A percentile compares a stretch with the other conserved stretches of the same genome.
Evolutionary conservation across 2,329 filamentous ascomycete species (phyloP).

Genomic region (Plectosphaerella plurivora): DNA sequence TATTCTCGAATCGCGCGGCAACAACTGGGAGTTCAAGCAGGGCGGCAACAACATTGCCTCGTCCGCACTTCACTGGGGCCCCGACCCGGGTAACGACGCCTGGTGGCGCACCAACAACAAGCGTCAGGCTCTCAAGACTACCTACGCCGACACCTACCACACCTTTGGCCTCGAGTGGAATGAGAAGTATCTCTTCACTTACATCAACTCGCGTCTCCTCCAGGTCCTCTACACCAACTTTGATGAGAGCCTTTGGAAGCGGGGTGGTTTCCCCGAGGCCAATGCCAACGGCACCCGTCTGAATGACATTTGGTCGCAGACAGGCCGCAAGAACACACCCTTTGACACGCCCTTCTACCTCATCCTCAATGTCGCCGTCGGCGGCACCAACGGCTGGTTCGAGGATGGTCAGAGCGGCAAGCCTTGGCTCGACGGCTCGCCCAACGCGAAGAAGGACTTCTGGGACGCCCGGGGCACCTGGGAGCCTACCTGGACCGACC

Average conservation of each 20-base stretch:
- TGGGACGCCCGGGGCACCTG: slow-evolving; percentile 64
- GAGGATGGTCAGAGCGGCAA: slow-evolving; percentile 66
- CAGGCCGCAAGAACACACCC: slow-evolving; percentile 58
- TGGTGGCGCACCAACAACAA: slow-evolving; percentile 85
- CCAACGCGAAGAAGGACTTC: slow-evolving; percentile 69
- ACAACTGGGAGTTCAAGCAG: slow-evolving; percentile 71
- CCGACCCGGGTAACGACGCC: slow-evolving; percentile 64
- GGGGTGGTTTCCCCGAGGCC: slow-evolving; percentile 62
- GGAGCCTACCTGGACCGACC: slow-evolving; percentile 67
- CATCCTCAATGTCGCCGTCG: slow-evolving; percentile 71
- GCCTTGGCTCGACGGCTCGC: slow-evolving; percentile 71
- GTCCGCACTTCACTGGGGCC: slow-evolving; percentile 80
- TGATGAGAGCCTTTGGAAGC: slow-evolving; percentile 61
- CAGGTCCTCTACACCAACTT: slow-evolving; percentile 80
- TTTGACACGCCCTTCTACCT: slow-evolving; percentile 76
- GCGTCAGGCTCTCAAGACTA: slow-evolving; percentile 68
- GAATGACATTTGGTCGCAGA: slow-evolving; percentile 58
- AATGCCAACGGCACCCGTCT: slow-evolving; percentile 63
- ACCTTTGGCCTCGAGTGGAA: slow-evolving; percentile 83
- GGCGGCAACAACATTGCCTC: slow-evolving; percentile 80
- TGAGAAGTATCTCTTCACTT: slow-evolving; percentile 83
- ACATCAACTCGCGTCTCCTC: slow-evolving; percentile 73
- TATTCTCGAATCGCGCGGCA: slow-evolving; percentile 75
- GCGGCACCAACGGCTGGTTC: slow-evolving; percentile 81
- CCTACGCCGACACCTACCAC: slow-evolving; percentile 65